Evolutionary conservation across 176 grass and related monocot genomes (phyloP).

Genomic region (Aegilops longissima): DNA sequence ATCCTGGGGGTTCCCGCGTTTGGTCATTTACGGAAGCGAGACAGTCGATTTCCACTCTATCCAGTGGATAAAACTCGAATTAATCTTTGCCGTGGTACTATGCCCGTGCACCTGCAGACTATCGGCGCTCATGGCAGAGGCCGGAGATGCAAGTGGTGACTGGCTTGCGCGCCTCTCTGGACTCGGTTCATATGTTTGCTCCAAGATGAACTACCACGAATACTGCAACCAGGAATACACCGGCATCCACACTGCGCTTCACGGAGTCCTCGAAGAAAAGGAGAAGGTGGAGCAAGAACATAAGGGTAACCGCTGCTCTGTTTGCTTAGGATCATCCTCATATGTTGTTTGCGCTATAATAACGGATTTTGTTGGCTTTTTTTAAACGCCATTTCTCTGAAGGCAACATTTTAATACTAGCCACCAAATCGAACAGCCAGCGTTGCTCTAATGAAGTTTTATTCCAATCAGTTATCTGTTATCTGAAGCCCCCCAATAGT

Average conservation of each 20-base stretch:
- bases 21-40: not conserved
- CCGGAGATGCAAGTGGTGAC: not conserved
- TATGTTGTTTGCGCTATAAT: not conserved
- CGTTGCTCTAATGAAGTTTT: not conserved
- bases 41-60: not conserved
- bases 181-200: not conserved
- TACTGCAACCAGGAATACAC: not conserved
- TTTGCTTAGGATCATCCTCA: not conserved
- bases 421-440: not conserved
- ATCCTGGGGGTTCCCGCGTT: not conserved
- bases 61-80: not conserved
- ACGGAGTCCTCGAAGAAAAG: not conserved
- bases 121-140: not conserved
- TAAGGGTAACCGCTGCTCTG: not conserved
- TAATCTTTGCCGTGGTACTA: not conserved
- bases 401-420: not conserved
- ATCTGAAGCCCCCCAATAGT: not conserved
- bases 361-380: not conserved
- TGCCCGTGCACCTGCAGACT: not conserved
- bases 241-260: not conserved
- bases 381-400: too few relatives aligned
- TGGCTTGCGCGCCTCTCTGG: not conserved
- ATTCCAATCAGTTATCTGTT: not conserved
- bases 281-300: not conserved
- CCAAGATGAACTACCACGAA: not conserved